Percentiles rank a stretch among this genome's conserved stretches.
phyloP scores from a whole-genome alignment of 306 rosid species.

The Inga leiocalycina region DNA sequence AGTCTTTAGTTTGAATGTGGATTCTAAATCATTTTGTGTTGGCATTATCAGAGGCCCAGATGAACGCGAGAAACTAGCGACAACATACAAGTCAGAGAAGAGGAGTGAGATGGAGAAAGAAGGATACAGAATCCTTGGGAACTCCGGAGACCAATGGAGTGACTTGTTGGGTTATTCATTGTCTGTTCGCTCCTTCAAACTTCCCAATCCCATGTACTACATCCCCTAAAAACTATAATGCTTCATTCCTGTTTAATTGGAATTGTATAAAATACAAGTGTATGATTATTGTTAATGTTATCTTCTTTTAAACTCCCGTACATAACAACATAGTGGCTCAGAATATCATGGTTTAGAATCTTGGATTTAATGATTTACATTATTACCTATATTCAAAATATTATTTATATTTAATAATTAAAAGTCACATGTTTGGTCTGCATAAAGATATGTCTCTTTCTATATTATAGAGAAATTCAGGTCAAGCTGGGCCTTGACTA shows the following conservation, averaged over 20 bases:
- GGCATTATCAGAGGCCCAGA: slow-evolving; percentile 53
- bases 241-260: slow-evolving; percentile 28
- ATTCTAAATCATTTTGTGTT: slow-evolving; percentile 21
- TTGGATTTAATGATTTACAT: background rate
- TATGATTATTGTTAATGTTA: slow-evolving; percentile 11
- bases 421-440: background rate
- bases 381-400: background rate
- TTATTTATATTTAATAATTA: background rate
- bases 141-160: slow-evolving; percentile 98
- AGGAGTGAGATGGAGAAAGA: slow-evolving; percentile 77
- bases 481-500: no score
- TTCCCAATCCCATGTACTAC: slow-evolving; percentile 96
- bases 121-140: slow-evolving; percentile 80
- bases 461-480: no score
- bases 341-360: background rate
- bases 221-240: slow-evolving; percentile 43
- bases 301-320: background rate
- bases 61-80: slow-evolving; percentile 70
- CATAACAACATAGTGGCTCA: background rate
- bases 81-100: slow-evolving; percentile 77
- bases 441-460: background rate
- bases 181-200: slow-evolving; percentile 80
- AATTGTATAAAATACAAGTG: slow-evolving; percentile 35
- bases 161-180: slow-evolving; percentile 71
- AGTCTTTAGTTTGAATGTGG: slow-evolving; percentile 27